Conservation (phyloP, 2,329 filamentous ascomycete genomes). For the Cordyceps fumosorosea region DNA sequence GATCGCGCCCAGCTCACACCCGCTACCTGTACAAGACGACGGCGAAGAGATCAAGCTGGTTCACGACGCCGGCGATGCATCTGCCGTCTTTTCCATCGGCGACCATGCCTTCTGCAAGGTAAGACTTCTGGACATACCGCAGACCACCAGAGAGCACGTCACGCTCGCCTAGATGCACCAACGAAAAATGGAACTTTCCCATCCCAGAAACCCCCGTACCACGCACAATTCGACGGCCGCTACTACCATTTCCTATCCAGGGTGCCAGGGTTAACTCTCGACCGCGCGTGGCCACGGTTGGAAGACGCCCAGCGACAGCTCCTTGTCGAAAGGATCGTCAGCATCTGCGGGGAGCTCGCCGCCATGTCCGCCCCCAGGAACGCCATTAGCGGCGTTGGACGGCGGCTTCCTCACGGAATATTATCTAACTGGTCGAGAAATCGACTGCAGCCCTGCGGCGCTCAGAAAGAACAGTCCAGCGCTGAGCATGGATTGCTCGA, state of each 20-base stretch:
- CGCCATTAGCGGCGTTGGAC: slow-evolving; percentile 16
- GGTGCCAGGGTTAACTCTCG: too few relatives aligned
- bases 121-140: slow-evolving; percentile 2
- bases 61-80: slow-evolving; percentile 9
- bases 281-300: slow-evolving; percentile 19
- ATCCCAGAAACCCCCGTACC: slow-evolving; percentile 17
- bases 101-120: slow-evolving; percentile 18
- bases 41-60: slow-evolving; percentile 8
- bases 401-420: slow-evolving; percentile 13
- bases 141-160: slow-evolving; percentile 16
- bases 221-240: slow-evolving; percentile 18
- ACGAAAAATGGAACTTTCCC: slow-evolving; percentile 13
- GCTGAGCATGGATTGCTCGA: slow-evolving; percentile 24
- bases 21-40: not conserved
- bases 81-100: slow-evolving; percentile 17
- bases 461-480: slow-evolving; percentile 12
- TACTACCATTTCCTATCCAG: slow-evolving; percentile 25
- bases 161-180: slow-evolving; percentile 14
- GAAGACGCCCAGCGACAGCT: slow-evolving; percentile 16
- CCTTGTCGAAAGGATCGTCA: slow-evolving; percentile 18
- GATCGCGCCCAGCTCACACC: too few relatives aligned
- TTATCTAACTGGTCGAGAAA: slow-evolving; percentile 6
- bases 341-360: slow-evolving; percentile 14
- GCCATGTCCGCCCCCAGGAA: not conserved
- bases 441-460: not conserved